These are phyloP conservation scores for Verticillium albo-atrum DNA, from an alignment of 2,329 filamentous ascomycete genomes.

Conservation along the genomic window DNA sequence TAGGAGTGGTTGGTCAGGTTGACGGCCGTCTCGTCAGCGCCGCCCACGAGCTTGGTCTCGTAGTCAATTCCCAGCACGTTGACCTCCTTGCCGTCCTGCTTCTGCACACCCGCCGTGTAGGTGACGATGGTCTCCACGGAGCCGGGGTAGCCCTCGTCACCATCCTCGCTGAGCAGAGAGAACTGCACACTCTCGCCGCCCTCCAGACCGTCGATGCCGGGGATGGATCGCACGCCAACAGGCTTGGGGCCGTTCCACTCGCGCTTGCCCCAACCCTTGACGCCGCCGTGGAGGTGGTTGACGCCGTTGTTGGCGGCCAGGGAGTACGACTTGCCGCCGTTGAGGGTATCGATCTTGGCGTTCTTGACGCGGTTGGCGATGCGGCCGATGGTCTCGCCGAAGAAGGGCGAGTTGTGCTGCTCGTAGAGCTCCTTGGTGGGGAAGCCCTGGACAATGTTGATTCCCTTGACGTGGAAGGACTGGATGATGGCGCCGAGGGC, in stretches of 20 bases:
- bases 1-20: conserved; percentile 95
- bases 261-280: conserved; percentile 75
- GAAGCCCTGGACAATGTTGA: conserved; percentile 89
- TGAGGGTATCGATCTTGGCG: conserved; percentile 68
- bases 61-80: conserved; percentile 82
- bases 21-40: conserved; percentile 82
- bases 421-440: conserved; percentile 70
- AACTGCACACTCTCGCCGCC: conserved; percentile 66
- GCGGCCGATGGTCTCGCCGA: conserved; percentile 90
- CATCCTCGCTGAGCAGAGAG: conserved; percentile 65
- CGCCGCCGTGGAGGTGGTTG: conserved; percentile 72
- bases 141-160: conserved; percentile 87
- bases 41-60: conserved; percentile 74
- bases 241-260: conserved; percentile 68
- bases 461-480: conserved; percentile 69
- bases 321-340: conserved; percentile 60
- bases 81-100: conserved; percentile 53
- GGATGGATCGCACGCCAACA: conserved; percentile 45
- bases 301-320: conserved; percentile 72
- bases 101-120: conserved; percentile 72
- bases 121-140: conserved; percentile 72
- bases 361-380: conserved; percentile 75
- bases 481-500: conserved; percentile 78
- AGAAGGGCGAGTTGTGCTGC: conserved; percentile 71
- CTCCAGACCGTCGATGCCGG: conserved; percentile 44